Evolutionary conservation across 2,329 filamentous ascomycete genomes (phyloP).

Genomic region (Corniculantispora saksenae): DNA sequence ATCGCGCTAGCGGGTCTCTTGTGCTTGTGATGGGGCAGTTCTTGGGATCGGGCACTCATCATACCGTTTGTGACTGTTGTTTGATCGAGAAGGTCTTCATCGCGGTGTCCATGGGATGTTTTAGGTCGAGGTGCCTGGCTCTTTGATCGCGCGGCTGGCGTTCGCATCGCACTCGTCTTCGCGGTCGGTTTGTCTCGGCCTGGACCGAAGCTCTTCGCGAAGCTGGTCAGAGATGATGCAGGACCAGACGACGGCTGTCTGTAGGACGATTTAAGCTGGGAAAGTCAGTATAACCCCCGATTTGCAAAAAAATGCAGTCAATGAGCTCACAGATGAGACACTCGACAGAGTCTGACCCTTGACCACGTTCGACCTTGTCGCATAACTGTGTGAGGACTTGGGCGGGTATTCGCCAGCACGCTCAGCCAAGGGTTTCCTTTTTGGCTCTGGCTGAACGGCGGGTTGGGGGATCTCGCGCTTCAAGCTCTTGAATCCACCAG

Average conservation of each 20-base stretch:
- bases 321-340: slow-evolving; percentile 9
- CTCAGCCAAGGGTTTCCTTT: slow-evolving; percentile 61
- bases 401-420: slow-evolving; percentile 54
- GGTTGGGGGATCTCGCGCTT: slow-evolving; percentile 55
- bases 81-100: slow-evolving; percentile 41
- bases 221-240: slow-evolving; percentile 42
- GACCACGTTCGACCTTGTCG: slow-evolving; percentile 46
- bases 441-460: slow-evolving; percentile 56
- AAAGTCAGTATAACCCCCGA: neutral
- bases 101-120: slow-evolving; percentile 43
- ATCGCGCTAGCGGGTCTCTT: slow-evolving; percentile 31
- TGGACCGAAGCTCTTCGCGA: slow-evolving; percentile 59
- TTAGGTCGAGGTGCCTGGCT: slow-evolving; percentile 39
- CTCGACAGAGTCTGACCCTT: slow-evolving; percentile 42
- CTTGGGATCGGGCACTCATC: slow-evolving; percentile 14
- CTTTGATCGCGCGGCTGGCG: slow-evolving; percentile 48
- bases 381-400: slow-evolving; percentile 40
- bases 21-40: slow-evolving; percentile 28
- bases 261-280: slow-evolving; percentile 32
- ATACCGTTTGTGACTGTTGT: slow-evolving; percentile 38
- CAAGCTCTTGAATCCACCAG: slow-evolving; percentile 40
- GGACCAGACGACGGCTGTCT: slow-evolving; percentile 38
- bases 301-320: neutral
- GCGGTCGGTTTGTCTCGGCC: slow-evolving; percentile 45
- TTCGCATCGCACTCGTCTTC: slow-evolving; percentile 50